Percentiles rank a stretch among this genome's conserved stretches.
Conservation (phyloP, 2,329 filamentous ascomycete species). For the Ophiostoma perfectum region DNA sequence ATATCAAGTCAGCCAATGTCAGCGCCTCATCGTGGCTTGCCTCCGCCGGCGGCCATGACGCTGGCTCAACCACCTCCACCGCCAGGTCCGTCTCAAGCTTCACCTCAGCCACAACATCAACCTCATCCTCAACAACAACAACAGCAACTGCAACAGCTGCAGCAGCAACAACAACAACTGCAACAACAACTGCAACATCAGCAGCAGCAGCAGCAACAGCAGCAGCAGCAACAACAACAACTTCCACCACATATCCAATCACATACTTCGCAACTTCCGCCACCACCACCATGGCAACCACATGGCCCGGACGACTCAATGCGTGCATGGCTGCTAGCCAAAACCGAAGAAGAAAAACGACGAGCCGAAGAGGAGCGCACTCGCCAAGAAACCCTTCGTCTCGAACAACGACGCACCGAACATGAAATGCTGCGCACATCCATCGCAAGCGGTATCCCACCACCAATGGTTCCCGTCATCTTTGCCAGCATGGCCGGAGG, state of each 20-base stretch:
- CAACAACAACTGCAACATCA: constrained; percentile 4
- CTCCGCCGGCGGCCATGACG: constrained; percentile 61
- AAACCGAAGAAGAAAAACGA: constrained; percentile 66
- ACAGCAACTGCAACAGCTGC: background rate
- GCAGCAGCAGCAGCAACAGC: background rate
- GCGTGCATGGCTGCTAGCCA: constrained; percentile 65
- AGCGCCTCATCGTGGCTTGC: constrained; percentile 63
- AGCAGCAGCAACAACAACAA: constrained; percentile 11
- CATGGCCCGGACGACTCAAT: constrained; percentile 64
- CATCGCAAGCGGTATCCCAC: constrained; percentile 63
- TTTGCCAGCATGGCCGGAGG: constrained; percentile 67
- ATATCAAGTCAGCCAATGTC: constrained; percentile 55
- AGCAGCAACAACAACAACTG: constrained; percentile 11
- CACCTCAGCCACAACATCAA: constrained; percentile 19
- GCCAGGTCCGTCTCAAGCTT: constrained; percentile 31
- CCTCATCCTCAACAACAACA: constrained; percentile 18
- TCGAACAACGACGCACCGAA: constrained; percentile 69
- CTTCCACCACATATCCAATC: background rate
- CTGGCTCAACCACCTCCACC: constrained; percentile 44
- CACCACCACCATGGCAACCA: constrained; percentile 33
- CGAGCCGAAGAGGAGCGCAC: constrained; percentile 70
- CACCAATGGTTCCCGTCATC: constrained; percentile 67
- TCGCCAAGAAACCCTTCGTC: constrained; percentile 56
- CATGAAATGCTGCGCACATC: constrained; percentile 67
- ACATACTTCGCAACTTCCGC: constrained; percentile 25